phyloP scores from a whole-genome alignment of 2,329 filamentous ascomycete genomes.

The Colletotrichum camelliae region DNA sequence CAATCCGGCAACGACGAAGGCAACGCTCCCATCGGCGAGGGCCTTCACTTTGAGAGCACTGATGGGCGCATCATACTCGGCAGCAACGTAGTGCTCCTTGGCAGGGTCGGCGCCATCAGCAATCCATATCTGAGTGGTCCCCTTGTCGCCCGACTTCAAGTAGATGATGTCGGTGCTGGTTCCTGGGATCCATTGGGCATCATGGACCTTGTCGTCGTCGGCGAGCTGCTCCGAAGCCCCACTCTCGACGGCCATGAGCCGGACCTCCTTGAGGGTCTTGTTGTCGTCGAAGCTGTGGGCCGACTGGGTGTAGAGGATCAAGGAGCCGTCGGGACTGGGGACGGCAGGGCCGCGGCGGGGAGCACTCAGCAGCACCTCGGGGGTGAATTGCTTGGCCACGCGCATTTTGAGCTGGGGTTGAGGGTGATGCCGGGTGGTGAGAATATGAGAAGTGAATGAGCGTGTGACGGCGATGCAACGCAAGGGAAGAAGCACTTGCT shows the following conservation, averaged over 20 bases:
- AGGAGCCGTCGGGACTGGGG: constrained; percentile 44
- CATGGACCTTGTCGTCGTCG: constrained; percentile 32
- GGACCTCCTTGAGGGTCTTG: constrained; percentile 35
- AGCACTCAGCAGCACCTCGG: constrained; percentile 34
- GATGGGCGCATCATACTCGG: constrained; percentile 37
- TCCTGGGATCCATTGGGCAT: constrained; percentile 41
- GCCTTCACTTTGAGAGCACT: constrained; percentile 35
- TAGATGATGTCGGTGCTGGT: constrained; percentile 34
- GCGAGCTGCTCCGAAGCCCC: constrained; percentile 30
- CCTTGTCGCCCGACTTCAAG: constrained; percentile 32
- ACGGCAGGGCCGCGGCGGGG: constrained; percentile 38
- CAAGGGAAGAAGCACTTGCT: not conserved
- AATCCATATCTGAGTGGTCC: constrained; percentile 36
- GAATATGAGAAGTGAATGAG: not conserved
- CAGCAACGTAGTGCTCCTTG: constrained; percentile 29
- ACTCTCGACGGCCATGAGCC: constrained; percentile 36
- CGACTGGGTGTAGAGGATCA: constrained; percentile 45
- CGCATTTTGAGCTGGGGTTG: constrained; percentile 18
- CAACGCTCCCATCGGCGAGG: constrained; percentile 37
- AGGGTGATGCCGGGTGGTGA: not conserved
- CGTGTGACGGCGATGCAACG: not conserved
- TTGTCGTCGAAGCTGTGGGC: constrained; percentile 38
- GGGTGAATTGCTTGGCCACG: constrained; percentile 30
- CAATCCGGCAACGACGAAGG: constrained; percentile 39
- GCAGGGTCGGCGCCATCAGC: constrained; percentile 26